phyloP scores from a whole-genome alignment of 2,329 filamentous ascomycete genomes.

The Neonectria faginata region DNA sequence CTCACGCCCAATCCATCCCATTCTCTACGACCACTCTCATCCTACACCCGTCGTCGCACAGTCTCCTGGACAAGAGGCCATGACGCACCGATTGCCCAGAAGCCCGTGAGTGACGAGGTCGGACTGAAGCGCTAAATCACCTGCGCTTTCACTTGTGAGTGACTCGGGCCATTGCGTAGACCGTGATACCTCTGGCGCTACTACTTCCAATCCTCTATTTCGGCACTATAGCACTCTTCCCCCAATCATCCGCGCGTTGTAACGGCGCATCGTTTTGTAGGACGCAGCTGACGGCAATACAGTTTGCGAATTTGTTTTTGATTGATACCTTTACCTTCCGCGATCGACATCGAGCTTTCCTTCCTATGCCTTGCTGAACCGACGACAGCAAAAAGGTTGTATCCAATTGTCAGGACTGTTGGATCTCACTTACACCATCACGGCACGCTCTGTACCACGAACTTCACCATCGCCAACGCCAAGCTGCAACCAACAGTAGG shows the following conservation, averaged over 20 bases:
- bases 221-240: slow-evolving; percentile 12
- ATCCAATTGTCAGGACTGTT: slow-evolving; percentile 10
- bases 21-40: slow-evolving; percentile 22
- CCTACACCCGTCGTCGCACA: slow-evolving; percentile 17
- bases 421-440: slow-evolving; percentile 19
- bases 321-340: slow-evolving; percentile 21
- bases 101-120: slow-evolving; percentile 36
- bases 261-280: slow-evolving; percentile 1
- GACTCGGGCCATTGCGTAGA: slow-evolving; percentile 30
- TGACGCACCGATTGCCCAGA: slow-evolving; percentile 35
- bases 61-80: slow-evolving; percentile 32
- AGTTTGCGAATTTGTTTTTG: slow-evolving; percentile 28
- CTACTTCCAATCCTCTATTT: slow-evolving; percentile 29
- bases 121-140: slow-evolving; percentile 30
- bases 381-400: slow-evolving; percentile 3
- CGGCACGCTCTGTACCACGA: slow-evolving; percentile 23
- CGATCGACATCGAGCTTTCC: slow-evolving; percentile 21
- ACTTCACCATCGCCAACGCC: slow-evolving; percentile 15
- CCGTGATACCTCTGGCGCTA: slow-evolving; percentile 22
- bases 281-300: slow-evolving; percentile 14
- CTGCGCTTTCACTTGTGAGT: slow-evolving; percentile 36
- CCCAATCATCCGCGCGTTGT: background rate
- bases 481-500: slow-evolving; percentile 19
- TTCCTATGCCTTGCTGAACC: slow-evolving; percentile 19
- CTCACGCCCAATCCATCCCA: slow-evolving; percentile 13